A percentile compares a stretch with the other conserved stretches of the same genome.
phyloP scores from a whole-genome alignment of 192 early-diverging fungal genomes.

The Thoreauomyces humboldtii region DNA sequence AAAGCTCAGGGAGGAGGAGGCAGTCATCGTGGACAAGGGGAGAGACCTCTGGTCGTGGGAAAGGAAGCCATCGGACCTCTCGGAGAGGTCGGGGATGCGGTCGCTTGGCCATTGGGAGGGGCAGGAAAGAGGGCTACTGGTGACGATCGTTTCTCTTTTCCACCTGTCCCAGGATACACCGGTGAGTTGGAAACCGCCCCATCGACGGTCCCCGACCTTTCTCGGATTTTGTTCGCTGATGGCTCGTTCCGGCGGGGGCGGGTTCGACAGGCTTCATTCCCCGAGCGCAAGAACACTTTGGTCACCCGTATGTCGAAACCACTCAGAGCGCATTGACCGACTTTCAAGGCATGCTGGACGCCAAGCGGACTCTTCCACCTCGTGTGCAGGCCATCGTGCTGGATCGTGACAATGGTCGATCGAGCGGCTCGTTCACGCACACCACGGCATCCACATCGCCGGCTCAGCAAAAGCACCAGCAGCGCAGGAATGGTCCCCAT shows the following conservation, averaged over 20 bases:
- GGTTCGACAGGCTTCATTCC: constrained; percentile 57
- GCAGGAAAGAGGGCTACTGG: constrained; percentile 48
- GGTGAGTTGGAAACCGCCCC: constrained; percentile 27
- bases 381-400: constrained; percentile 41
- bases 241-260: too few relatives aligned
- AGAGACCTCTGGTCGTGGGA: too few relatives aligned
- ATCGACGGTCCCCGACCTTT: too few relatives aligned
- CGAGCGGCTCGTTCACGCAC: background rate
- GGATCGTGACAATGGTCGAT: constrained; percentile 6
- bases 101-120: constrained; percentile 34
- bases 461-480: background rate
- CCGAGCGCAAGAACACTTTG: constrained; percentile 56
- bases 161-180: constrained; percentile 58
- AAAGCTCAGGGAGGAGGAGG: constrained; percentile 17
- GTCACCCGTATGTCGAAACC: constrained; percentile 53
- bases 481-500: background rate
- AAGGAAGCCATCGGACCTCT: too few relatives aligned
- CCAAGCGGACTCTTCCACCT: constrained; percentile 44
- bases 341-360: constrained; percentile 48
- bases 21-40: constrained; percentile 3
- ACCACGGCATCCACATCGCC: background rate
- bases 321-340: constrained; percentile 48
- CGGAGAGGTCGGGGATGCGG: background rate
- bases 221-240: too few relatives aligned
- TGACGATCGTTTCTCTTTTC: constrained; percentile 56